phyloP scores from a whole-genome alignment of 305 asterid genomes.

The Caryopteris hybrid region DNA sequence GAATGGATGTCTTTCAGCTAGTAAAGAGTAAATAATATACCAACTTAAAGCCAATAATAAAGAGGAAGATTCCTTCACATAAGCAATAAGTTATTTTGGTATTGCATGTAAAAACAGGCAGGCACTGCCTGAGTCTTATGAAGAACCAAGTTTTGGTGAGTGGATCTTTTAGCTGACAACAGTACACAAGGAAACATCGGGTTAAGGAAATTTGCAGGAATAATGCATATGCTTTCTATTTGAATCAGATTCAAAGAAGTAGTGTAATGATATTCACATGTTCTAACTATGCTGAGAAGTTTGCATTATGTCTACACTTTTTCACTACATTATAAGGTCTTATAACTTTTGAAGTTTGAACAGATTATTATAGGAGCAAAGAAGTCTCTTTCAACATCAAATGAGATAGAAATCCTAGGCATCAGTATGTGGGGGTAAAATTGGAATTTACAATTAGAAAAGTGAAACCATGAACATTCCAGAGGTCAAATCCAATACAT shows the following conservation, averaged over 20 bases:
- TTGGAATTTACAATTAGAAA: neutral
- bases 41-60: neutral
- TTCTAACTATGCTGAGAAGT: neutral
- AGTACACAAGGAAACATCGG: neutral
- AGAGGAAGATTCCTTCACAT: neutral
- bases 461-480: neutral
- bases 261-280: neutral
- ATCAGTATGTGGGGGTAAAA: neutral
- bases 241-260: neutral
- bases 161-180: no score
- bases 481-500: neutral
- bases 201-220: neutral
- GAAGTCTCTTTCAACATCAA: neutral
- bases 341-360: neutral
- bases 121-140: neutral
- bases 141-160: neutral
- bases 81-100: neutral
- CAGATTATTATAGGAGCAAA: neutral
- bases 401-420: neutral
- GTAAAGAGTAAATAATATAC: neutral
- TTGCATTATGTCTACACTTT: neutral
- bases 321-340: neutral
- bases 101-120: neutral
- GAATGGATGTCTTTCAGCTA: slow-evolving; percentile 1
- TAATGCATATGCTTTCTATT: neutral